These are phyloP conservation scores for Fusarium stilboides DNA, from an alignment of 2,329 filamentous ascomycete species.

Conservation along the genomic window DNA sequence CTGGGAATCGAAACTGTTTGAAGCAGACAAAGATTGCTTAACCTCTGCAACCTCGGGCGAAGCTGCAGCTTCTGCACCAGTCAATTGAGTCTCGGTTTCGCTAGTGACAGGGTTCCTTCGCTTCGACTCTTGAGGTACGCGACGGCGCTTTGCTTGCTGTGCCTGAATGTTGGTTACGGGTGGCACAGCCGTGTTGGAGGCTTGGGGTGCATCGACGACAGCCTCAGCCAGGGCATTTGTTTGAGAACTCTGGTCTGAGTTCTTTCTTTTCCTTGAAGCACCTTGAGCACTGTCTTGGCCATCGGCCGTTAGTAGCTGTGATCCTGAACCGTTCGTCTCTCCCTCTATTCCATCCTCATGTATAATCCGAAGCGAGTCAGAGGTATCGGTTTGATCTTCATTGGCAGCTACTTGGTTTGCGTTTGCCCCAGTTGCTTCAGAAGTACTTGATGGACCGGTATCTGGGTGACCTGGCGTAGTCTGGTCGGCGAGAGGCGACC, in stretches of 20 bases:
- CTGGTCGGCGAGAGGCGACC: conserved; percentile 41
- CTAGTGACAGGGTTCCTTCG: conserved; percentile 22
- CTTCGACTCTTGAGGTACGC: conserved; percentile 44
- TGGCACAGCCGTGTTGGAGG: background rate
- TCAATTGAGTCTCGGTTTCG: conserved; percentile 23
- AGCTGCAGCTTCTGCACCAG: conserved; percentile 18
- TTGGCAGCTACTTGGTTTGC: background rate
- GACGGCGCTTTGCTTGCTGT: conserved; percentile 49
- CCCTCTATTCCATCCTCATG: conserved; percentile 4
- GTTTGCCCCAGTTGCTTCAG: background rate
- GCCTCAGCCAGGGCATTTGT: background rate
- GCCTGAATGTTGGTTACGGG: conserved; percentile 18
- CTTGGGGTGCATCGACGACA: conserved; percentile 10
- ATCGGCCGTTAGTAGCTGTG: background rate
- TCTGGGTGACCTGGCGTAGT: conserved; percentile 7
- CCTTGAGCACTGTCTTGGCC: conserved; percentile 1
- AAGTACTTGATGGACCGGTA: background rate
- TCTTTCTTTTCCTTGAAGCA: conserved; percentile 34
- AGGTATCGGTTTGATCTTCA: conserved; percentile 3
- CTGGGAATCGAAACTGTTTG: conserved; percentile 40
- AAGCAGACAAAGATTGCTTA: conserved; percentile 22
- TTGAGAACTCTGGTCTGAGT: conserved; percentile 11
- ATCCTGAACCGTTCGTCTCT: conserved; percentile 3
- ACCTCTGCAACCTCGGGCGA: conserved; percentile 30
- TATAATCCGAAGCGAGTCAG: background rate